Evolutionary conservation across 164 flowering plant genomes (phyloP).

Genomic region (Platanus orientalis): DNA sequence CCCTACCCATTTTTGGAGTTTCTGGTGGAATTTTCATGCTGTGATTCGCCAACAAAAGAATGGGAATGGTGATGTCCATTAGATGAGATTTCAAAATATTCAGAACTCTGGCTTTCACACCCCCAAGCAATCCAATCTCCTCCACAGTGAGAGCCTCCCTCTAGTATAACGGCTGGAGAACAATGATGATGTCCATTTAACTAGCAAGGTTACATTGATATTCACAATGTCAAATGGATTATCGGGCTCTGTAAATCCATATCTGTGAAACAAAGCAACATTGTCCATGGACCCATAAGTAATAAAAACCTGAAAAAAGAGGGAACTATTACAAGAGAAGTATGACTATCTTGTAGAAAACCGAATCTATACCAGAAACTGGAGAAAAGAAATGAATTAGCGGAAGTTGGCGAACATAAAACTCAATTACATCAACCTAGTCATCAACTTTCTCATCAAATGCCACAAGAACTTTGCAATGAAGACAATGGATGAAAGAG

Average conservation of each 20-base stretch:
- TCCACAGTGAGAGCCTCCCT: constrained; percentile 73
- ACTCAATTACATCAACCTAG: no score
- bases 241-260: constrained; percentile 87
- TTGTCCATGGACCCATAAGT: constrained; percentile 87
- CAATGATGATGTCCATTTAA: constrained; percentile 50
- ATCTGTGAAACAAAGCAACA: constrained; percentile 95
- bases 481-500: no score
- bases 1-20: constrained; percentile 29
- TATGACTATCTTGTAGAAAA: background rate
- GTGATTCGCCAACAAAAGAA: constrained; percentile 21
- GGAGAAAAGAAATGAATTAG: background rate
- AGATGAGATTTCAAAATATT: constrained; percentile 82
- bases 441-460: no score
- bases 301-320: constrained; percentile 66
- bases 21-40: constrained; percentile 2
- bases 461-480: no score
- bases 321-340: background rate
- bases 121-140: constrained; percentile 57
- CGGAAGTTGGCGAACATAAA: background rate
- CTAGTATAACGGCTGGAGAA: constrained; percentile 58
- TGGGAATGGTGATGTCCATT: constrained; percentile 32
- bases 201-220: constrained; percentile 63
- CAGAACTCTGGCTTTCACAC: constrained; percentile 55
- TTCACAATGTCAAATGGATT: constrained; percentile 78
- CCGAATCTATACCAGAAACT: background rate